These are phyloP conservation scores for Leccinum subgranulosum DNA, from an alignment of 768 basidiomycete species.

Conservation along the genomic window DNA sequence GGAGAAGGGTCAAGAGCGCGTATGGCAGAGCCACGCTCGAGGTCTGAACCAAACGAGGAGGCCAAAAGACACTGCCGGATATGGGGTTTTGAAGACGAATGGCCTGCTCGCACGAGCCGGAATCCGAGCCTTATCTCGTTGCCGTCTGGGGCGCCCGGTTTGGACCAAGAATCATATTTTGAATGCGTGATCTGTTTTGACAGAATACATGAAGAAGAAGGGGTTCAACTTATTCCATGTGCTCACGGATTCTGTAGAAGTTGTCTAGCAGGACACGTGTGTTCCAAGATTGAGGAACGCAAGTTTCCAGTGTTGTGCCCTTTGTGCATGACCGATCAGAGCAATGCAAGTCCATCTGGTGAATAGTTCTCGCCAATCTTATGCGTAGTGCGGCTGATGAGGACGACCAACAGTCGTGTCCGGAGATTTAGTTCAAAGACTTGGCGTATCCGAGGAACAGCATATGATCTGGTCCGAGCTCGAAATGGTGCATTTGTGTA, in stretches of 20 bases:
- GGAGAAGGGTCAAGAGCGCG: constrained; percentile 7
- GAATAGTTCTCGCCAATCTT: constrained; percentile 4
- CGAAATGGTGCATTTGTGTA: constrained; percentile 40
- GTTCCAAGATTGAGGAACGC: constrained; percentile 46
- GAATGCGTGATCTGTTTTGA: constrained; percentile 60
- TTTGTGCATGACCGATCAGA: constrained; percentile 41
- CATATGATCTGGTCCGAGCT: constrained; percentile 43
- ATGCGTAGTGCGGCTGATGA: neutral
- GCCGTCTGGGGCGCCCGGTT: neutral
- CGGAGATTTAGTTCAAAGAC: constrained; percentile 32
- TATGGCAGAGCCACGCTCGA: neutral
- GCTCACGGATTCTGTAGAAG: constrained; percentile 51
- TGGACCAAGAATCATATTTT: constrained; percentile 28
- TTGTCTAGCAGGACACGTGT: constrained; percentile 45
- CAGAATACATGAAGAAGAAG: constrained; percentile 35
- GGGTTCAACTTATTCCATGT: constrained; percentile 42
- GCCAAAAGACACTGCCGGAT: constrained; percentile 23
- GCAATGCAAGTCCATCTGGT: constrained; percentile 32
- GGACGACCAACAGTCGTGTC: constrained; percentile 35
- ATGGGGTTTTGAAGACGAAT: constrained; percentile 16
- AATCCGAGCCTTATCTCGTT: neutral
- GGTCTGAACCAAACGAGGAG: constrained; percentile 16
- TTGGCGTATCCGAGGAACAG: constrained; percentile 43
- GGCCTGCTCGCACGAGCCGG: neutral
- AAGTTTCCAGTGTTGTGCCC: constrained; percentile 62